Evolutionary conservation across 1,139 yeast genomes (phyloP), one percentile per base, ranked within the genome.

Genomic region (Pichia sorboxylosa): DNA sequence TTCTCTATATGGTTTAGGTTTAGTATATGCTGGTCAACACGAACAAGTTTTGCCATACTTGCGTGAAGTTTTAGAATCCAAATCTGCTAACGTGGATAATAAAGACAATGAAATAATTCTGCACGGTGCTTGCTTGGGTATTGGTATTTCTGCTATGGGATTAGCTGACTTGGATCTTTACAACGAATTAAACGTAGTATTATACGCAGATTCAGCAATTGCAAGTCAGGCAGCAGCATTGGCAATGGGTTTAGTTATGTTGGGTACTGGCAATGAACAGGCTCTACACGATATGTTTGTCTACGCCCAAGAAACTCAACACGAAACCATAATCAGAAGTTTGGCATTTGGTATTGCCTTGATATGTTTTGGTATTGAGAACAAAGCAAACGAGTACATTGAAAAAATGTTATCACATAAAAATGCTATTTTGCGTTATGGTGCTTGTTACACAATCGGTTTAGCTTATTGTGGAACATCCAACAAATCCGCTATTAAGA

Each of bases 401-500:
- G 74, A 72, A 27, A 64, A 67, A 43, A 64, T 90, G 52, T 58
- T 84, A 50, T 61, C 59, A 8, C 90, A 79, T 52, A 94, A 84
- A 52, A 82, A 78, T 44, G 70, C 94, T 7, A 74, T 82, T 38
- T 68, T 92, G 45, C 79, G 99, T 59, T 90, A 87, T 54, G 98
- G 98, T 57, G 97, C 95, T 54, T 93, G 90, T 28, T 85, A 76
- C 56, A 78, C 96, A 5, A 72, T 90, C 48, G 97, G 96, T 1
- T 67, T 92, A 48, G 97, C 98, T 1, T 92, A 85, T 57, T 94
- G 93, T 34, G 99, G 99, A 40, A 90, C 98, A 11, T 94, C 95
- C 24, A 78, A 81, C 57, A 85, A 85, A 55, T 62, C 63, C 37
- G 96, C 97, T 5, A 82, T 90, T 47, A 78, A 84, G 59, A 74